These are phyloP conservation scores for Pascua guehoae DNA, from an alignment of 1,284 basidiomycete genomes.

Conservation along the genomic window DNA sequence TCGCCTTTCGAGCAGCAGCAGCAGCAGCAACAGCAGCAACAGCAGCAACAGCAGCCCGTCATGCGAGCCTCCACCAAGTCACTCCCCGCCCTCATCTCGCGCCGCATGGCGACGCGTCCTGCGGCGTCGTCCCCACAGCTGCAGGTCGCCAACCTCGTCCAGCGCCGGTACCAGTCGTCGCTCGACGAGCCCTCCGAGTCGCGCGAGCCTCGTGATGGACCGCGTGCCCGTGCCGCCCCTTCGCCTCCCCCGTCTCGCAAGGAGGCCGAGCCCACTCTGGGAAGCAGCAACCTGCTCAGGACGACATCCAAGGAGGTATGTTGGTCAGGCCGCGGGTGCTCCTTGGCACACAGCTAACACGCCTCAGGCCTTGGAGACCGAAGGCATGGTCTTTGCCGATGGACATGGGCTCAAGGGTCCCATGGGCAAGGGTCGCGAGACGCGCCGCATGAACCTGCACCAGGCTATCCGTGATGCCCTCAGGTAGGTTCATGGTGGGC, in stretches of 20 bases:
- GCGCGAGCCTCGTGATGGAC: conserved; percentile 7
- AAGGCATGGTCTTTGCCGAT: conserved; percentile 67
- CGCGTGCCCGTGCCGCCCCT: conserved; percentile 5
- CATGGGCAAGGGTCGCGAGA: conserved; percentile 71
- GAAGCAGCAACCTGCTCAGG: conserved; percentile 31
- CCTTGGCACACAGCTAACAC: background rate
- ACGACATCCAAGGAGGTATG: conserved; percentile 26
- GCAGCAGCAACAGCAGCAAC: no score
- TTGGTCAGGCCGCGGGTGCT: background rate
- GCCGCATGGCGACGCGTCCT: background rate
- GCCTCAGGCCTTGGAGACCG: conserved; percentile 60
- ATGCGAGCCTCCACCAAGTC: no score
- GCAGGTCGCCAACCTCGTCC: background rate
- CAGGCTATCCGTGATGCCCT: conserved; percentile 85
- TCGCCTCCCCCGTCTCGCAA: background rate
- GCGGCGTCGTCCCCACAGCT: background rate
- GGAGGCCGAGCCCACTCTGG: conserved; percentile 34
- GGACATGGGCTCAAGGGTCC: conserved; percentile 54
- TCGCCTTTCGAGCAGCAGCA: background rate
- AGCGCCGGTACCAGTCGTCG: conserved; percentile 8
- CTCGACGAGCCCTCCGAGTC: conserved; percentile 11
- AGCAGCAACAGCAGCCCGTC: no score
- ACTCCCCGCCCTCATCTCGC: no score
- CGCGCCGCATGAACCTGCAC: conserved; percentile 84
- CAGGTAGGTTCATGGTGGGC: conserved; percentile 62